Evolutionary conservation across 352 stramenopile genomes (phyloP).

Genomic region (Achlya hypogyna): DNA sequence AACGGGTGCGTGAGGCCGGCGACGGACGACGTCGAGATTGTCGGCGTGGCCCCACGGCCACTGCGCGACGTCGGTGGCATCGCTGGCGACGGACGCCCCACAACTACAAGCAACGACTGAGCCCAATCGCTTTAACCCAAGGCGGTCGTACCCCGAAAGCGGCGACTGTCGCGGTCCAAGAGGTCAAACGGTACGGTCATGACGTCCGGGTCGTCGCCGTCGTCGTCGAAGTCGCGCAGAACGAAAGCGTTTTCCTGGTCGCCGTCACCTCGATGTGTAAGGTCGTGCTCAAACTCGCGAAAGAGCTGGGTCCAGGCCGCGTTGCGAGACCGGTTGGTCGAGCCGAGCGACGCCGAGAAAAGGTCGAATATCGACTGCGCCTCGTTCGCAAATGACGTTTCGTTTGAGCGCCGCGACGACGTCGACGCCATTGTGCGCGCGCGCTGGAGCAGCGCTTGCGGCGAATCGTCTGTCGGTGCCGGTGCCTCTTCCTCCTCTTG

Average conservation of each 20-base stretch:
- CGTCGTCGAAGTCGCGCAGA: constrained; percentile 14
- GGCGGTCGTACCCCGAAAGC: constrained; percentile 6
- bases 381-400: not conserved
- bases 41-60: not conserved
- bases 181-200: constrained; percentile 13
- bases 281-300: constrained; percentile 18
- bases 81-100: not conserved
- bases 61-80: not conserved
- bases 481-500: constrained; percentile 61
- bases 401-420: not conserved
- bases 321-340: not conserved
- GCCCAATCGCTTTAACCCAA: no score
- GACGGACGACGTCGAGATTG: constrained; percentile 1
- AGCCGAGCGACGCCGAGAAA: constrained; percentile 18
- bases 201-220: constrained; percentile 3
- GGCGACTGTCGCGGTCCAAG: constrained; percentile 5
- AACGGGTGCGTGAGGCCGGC: constrained; percentile 16
- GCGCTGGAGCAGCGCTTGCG: constrained; percentile 28
- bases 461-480: constrained; percentile 36
- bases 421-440: constrained; percentile 24
- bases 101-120: not conserved
- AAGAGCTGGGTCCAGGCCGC: constrained; percentile 13
- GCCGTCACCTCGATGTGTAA: not conserved
- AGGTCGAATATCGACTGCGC: constrained; percentile 28
- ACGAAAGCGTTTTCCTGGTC: constrained; percentile 5